Base-by-base conservation (phyloP, 441 rosid genomes). In the Corymbia citriodora region DNA sequence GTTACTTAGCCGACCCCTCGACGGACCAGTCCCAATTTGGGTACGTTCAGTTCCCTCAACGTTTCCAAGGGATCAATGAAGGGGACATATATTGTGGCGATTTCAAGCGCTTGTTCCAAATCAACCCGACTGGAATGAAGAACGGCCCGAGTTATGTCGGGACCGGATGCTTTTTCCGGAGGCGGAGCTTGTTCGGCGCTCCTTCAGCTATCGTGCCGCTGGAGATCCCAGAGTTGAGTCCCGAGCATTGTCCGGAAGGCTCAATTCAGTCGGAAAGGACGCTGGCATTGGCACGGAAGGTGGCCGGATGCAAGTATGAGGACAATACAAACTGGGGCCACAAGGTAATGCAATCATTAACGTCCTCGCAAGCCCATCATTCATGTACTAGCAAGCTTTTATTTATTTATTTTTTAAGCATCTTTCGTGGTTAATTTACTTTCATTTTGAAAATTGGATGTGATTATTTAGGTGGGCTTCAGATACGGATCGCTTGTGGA, bases 401-500 rank as follows among this genome's bases (percentile, higher is more conserved):
- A 21, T 7, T 10, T 18, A 2, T 36, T 23, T 59, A 23, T 9
- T 74, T 74, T 14, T 7, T 12, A 52, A 49, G 53, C 52, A 12
- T 79, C 85, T 79, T 45, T 23, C 53, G 27, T 25, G 85, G 53
- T 79, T 23, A 79, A 79, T 45, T 45, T 45, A 23, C 53, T 45
- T 27, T 23, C 65, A 14, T 25, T 59, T 63, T 63, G 4, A 72
- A 19, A 79, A 23, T 79, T 45, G n/a, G 17, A 23, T 45, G 52
- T 45, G 25, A 50, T 48, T 87, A 18, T 92, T 89, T 94, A 97
- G 99, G 92, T 94, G 36, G 99, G 99, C 2, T 94, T 93, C 45
- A 91, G 95, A 89, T 97, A 97, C 61, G 99, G 99, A 3, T 95
- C 99, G 6, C 63, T 97, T 87, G 96, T 95, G 15, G 99, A 97